A percentile compares a stretch with the other conserved stretches of the same genome.
Evolutionary conservation across 805 yeast genomes (phyloP).

Genomic region (Nakazawaea populi): DNA sequence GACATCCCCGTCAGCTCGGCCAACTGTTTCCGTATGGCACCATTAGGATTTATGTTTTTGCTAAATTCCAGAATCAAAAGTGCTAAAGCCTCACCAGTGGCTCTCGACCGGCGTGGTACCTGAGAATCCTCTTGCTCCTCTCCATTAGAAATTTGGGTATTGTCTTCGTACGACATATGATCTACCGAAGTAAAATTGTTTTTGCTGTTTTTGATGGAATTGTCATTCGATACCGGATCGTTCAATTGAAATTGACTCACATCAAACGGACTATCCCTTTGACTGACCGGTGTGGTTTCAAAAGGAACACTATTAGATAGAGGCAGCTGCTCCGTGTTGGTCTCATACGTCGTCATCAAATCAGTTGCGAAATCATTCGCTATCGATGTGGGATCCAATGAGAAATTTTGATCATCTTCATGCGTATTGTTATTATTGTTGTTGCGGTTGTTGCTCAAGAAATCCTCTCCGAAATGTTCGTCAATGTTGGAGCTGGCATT

Average conservation of each 20-base stretch:
- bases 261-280: conserved; percentile 8
- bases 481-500: not conserved
- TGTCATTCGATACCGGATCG: not conserved
- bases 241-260: not conserved
- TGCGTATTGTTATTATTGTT: not conserved
- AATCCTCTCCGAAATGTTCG: not conserved
- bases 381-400: conserved; percentile 8
- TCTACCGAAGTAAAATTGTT: conserved; percentile 12
- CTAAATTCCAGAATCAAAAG: conserved; percentile 63
- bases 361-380: conserved; percentile 2
- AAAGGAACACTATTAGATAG: not conserved
- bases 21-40: conserved; percentile 63
- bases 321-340: not conserved
- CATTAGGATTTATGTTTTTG: conserved; percentile 68
- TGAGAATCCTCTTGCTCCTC: conserved; percentile 9
- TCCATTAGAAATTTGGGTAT: conserved; percentile 3
- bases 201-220: not conserved
- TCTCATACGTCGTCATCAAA: not conserved
- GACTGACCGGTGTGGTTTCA: not conserved
- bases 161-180: conserved; percentile 16
- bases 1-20: conserved; percentile 74
- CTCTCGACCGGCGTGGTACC: conserved; percentile 26
- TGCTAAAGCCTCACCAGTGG: conserved; percentile 65
- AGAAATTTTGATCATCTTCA: conserved; percentile 1
- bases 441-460: not conserved